Conservation (phyloP, 805 yeast species). For the Teunomyces stri region DNA sequence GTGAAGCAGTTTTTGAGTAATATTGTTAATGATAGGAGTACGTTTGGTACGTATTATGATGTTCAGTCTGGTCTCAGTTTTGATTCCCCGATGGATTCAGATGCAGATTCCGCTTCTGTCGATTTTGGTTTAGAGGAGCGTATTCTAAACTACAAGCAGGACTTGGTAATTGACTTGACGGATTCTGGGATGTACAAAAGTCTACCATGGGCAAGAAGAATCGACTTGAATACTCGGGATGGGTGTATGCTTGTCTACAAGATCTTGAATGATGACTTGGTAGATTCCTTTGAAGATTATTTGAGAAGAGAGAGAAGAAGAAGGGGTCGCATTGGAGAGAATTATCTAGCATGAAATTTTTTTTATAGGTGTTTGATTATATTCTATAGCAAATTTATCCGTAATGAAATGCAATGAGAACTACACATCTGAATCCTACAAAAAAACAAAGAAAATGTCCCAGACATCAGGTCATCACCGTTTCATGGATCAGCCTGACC, state of each 20-base stretch:
- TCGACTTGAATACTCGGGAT: slow-evolving; percentile 22
- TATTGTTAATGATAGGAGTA: slow-evolving; percentile 16
- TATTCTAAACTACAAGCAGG: slow-evolving; percentile 10
- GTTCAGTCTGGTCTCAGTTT: not conserved
- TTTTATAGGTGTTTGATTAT: not conserved
- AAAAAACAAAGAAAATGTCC: slow-evolving; percentile 10
- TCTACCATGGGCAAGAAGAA: slow-evolving; percentile 43
- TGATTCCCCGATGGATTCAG: not conserved
- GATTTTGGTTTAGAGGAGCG: not conserved
- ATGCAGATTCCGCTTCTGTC: not conserved
- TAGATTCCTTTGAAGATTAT: slow-evolving; percentile 28
- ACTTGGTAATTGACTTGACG: slow-evolving; percentile 37
- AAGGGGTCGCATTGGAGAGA: slow-evolving; percentile 44
- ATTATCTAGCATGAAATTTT: slow-evolving; percentile 23
- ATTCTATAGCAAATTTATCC: not conserved
- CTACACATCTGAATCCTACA: not conserved
- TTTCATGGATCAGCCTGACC: slow-evolving; percentile 27
- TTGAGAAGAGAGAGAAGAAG: slow-evolving; percentile 32
- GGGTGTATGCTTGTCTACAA: slow-evolving; percentile 28
- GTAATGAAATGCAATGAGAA: not conserved
- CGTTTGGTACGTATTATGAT: not conserved
- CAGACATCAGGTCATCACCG: slow-evolving; percentile 21
- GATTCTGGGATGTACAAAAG: slow-evolving; percentile 50
- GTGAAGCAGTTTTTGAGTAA: slow-evolving; percentile 34
- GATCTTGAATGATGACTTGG: slow-evolving; percentile 30